Percentiles rank a stretch among this genome's conserved stretches.
These are phyloP conservation scores for Lunasporangiospora selenospora DNA, from an alignment of 192 early-diverging fungal genomes.

Conservation along the genomic window DNA sequence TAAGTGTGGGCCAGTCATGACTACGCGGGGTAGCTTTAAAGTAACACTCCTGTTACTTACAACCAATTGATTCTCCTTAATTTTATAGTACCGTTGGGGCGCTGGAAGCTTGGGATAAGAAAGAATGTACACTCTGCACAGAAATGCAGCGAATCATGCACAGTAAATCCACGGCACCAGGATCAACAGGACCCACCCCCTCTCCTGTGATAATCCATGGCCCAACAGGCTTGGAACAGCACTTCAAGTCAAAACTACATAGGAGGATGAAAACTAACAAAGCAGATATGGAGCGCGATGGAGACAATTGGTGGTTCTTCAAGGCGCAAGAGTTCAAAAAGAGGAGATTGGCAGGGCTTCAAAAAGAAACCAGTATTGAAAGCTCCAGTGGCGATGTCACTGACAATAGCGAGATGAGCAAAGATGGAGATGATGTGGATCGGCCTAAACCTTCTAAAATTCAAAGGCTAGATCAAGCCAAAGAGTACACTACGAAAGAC, in stretches of 20 bases:
- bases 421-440: too few relatives aligned
- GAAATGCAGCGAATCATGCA: constrained; percentile 43
- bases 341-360: constrained; percentile 32
- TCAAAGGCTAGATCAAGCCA: too few relatives aligned
- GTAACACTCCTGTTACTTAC: not conserved
- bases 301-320: constrained; percentile 42
- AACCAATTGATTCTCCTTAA: constrained; percentile 39
- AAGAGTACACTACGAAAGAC: too few relatives aligned
- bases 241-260: constrained; percentile 73
- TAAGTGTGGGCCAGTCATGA: constrained; percentile 45
- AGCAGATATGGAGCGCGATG: constrained; percentile 48
- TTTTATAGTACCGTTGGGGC: constrained; percentile 28
- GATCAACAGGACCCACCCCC: constrained; percentile 12
- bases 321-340: constrained; percentile 46
- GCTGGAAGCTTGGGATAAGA: constrained; percentile 69
- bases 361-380: too few relatives aligned
- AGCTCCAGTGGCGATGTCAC: too few relatives aligned
- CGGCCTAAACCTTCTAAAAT: too few relatives aligned
- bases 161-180: constrained; percentile 8
- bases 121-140: constrained; percentile 74
- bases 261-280: constrained; percentile 45
- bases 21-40: too few relatives aligned
- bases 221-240: constrained; percentile 76
- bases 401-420: too few relatives aligned
- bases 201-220: constrained; percentile 69